A percentile compares a stretch with the other conserved stretches of the same genome.
These are phyloP conservation scores for Inga laurina DNA, from an alignment of 306 rosid species.

Conservation along the genomic window DNA sequence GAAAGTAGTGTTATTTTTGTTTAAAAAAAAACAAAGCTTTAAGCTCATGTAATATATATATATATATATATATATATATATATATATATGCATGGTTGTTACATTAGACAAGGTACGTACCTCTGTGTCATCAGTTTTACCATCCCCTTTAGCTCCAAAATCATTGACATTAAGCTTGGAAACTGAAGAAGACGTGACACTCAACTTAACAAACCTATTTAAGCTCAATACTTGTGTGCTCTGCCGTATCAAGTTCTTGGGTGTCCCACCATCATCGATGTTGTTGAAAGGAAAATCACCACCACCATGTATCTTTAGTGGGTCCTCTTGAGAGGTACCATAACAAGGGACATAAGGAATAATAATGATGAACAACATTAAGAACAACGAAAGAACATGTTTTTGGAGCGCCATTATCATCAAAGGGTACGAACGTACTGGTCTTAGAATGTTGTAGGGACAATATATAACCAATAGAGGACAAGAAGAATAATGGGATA, in stretches of 20 bases:
- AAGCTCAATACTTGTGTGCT: slow-evolving; percentile 28
- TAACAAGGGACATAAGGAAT: slow-evolving; percentile 32
- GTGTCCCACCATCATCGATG: no score
- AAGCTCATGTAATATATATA: not conserved
- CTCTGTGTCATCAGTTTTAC: slow-evolving; percentile 56
- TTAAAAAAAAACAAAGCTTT: not conserved
- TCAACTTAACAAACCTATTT: slow-evolving; percentile 32
- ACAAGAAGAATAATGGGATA: not conserved
- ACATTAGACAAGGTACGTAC: slow-evolving; percentile 22
- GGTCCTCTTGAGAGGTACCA: slow-evolving; percentile 31
- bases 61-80: no score
- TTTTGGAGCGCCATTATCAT: slow-evolving; percentile 36
- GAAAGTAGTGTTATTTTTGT: not conserved
- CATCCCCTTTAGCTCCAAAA: slow-evolving; percentile 70
- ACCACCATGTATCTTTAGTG: slow-evolving; percentile 25
- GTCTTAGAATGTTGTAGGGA: not conserved
- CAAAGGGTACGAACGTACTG: not conserved
- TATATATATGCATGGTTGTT: no score
- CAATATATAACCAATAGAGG: not conserved
- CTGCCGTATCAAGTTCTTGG: slow-evolving; percentile 31
- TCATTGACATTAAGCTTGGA: slow-evolving; percentile 44
- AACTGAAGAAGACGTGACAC: slow-evolving; percentile 3
- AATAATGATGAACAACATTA: slow-evolving; percentile 26
- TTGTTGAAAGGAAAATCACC: not conserved
- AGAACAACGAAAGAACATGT: not conserved